phyloP scores from a whole-genome alignment of 177 flowering plant genomes.

The Tripterygium wilfordii region DNA sequence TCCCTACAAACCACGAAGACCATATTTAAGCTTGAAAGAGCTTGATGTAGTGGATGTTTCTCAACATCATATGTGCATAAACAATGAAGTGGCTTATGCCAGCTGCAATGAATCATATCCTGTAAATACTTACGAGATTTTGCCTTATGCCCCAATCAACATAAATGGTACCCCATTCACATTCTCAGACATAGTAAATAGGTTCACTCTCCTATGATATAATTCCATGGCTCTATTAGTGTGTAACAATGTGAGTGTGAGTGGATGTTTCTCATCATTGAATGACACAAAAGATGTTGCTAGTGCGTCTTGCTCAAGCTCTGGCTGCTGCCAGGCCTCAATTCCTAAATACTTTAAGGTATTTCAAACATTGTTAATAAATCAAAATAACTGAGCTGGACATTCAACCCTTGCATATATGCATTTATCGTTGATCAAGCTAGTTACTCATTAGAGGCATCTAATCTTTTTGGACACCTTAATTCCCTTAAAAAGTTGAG shows the following conservation, averaged over 20 bases:
- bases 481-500: neutral
- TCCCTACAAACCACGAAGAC: neutral
- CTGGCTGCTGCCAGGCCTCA: neutral
- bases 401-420: constrained; percentile 19
- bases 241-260: neutral
- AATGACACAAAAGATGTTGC: neutral
- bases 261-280: neutral
- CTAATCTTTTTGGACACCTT: neutral
- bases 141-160: neutral
- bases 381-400: neutral
- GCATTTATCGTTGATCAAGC: constrained; percentile 18
- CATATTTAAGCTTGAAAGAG: neutral
- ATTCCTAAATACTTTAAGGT: neutral
- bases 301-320: neutral
- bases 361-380: neutral
- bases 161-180: neutral
- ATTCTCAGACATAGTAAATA: neutral
- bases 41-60: neutral
- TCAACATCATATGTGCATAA: neutral
- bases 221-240: neutral
- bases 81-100: neutral
- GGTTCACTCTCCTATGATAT: neutral
- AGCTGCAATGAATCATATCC: neutral
- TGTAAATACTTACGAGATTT: too few relatives aligned
- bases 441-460: neutral